Evolutionary conservation across 805 yeast species (phyloP).

Genomic region (Hagleromyces aurorensis): DNA sequence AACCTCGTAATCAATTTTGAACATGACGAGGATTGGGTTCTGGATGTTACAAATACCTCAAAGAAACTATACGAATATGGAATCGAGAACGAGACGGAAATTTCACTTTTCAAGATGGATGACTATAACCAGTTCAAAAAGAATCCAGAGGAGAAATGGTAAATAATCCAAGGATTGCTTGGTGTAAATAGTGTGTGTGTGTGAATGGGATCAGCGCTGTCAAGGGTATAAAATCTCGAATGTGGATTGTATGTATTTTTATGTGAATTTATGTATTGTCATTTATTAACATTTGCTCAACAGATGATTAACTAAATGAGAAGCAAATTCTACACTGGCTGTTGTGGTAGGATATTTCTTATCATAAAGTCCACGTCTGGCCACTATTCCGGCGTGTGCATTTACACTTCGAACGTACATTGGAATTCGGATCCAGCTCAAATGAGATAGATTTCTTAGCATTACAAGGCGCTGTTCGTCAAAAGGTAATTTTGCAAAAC

Average conservation of each 20-base stretch:
- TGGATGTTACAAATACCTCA: slow-evolving; percentile 33
- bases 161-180: slow-evolving; percentile 9
- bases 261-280: slow-evolving; percentile 2
- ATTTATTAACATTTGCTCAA: slow-evolving; percentile 8
- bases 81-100: slow-evolving; percentile 82
- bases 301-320: slow-evolving; percentile 20
- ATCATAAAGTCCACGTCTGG: slow-evolving; percentile 50
- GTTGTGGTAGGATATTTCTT: slow-evolving; percentile 24
- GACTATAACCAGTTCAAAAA: slow-evolving; percentile 63
- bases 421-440: slow-evolving; percentile 74
- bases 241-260: slow-evolving; percentile 1
- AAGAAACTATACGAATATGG: slow-evolving; percentile 46
- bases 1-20: slow-evolving; percentile 87
- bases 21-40: slow-evolving; percentile 64
- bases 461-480: slow-evolving; percentile 36
- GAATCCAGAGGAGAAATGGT: slow-evolving; percentile 92
- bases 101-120: slow-evolving; percentile 65
- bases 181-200: too few species aligned
- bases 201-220: background rate
- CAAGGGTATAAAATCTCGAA: background rate
- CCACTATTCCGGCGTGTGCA: slow-evolving; percentile 82
- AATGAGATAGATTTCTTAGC: slow-evolving; percentile 45
- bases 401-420: slow-evolving; percentile 63
- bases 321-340: slow-evolving; percentile 25
- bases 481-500: slow-evolving; percentile 27